These are phyloP conservation scores for Venturia pyrina DNA, from an alignment of 2,329 filamentous ascomycete species.

Conservation along the genomic window DNA sequence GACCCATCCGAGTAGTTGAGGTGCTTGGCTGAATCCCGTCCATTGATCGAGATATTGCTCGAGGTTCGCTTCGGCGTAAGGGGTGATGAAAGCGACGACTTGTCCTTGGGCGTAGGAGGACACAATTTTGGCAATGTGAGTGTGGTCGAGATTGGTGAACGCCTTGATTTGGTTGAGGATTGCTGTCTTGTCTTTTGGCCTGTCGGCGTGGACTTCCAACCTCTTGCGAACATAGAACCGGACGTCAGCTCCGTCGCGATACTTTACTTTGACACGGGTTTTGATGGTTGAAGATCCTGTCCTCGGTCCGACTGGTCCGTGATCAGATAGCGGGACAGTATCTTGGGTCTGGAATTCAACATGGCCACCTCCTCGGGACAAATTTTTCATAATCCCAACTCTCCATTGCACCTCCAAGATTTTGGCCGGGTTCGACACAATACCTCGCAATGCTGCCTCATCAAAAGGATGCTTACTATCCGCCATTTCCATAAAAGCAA, in stretches of 20 bases:
- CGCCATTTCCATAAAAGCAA: conserved; percentile 27
- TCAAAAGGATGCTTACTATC: conserved; percentile 29
- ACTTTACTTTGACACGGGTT: conserved; percentile 24
- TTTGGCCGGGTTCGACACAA: conserved; percentile 27
- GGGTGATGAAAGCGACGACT: conserved; percentile 25
- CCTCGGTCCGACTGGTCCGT: conserved; percentile 20
- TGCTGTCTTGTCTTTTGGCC: conserved; percentile 19
- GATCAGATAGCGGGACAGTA: conserved; percentile 26
- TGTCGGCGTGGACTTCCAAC: conserved; percentile 16
- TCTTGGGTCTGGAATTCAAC: conserved; percentile 28
- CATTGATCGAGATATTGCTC: conserved; percentile 26
- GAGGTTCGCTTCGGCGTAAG: conserved; percentile 25
- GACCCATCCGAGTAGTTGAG: conserved; percentile 30
- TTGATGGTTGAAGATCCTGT: conserved; percentile 22
- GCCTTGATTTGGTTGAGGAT: conserved; percentile 28
- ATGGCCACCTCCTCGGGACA: conserved; percentile 27
- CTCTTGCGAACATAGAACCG: conserved; percentile 27
- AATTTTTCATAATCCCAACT: conserved; percentile 27
- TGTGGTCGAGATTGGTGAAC: conserved; percentile 28
- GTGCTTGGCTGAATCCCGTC: conserved; percentile 23
- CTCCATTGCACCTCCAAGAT: conserved; percentile 31
- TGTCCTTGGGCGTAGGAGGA: conserved; percentile 29
- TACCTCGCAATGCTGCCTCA: conserved; percentile 27
- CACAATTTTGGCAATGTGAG: conserved; percentile 27
- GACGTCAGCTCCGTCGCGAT: conserved; percentile 25